Evolutionary conservation across 164 flowering plant genomes (phyloP), one percentile per base, ranked within the genome.

Genomic region (Vitis cinerea): DNA sequence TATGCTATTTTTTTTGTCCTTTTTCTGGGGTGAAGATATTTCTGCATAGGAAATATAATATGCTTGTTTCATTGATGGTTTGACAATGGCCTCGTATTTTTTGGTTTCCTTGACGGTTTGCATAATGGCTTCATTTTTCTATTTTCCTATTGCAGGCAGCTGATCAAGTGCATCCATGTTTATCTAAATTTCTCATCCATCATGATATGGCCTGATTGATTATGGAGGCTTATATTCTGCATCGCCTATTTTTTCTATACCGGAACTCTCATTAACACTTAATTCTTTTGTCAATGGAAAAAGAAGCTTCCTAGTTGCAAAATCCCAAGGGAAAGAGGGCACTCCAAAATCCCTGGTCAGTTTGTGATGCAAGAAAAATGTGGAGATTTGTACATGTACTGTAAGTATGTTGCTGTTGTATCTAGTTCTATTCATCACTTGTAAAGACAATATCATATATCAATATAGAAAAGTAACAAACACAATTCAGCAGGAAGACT

Each of bases 151-250:
- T 82, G 81, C 89, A 88, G 97, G 93, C 92, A 17, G 78, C 54
- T 23, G 80, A 81, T 27, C 81, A 85, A 74, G 82, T 89, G 8
- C 87, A 85, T 79, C 94, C 97, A 2, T 80, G 81, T 71, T 83
- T 91, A 76, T 64, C 86, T 54, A 74, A 87, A 58, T 89, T 89
- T 63, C 83, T 89, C 30, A 64, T 65, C 66, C 70, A 44, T 10
- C 83, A 87, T 66, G 97, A 90, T 74, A 53, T 30, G 37, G 30
- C 59, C 47, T 70, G 63, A 47, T 37, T 37, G 44, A 6, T 37
- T 37, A 37, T 37, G 44, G 44, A 37, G 6, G 44, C 44, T 37
- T 37, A 37, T 37, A 30, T 61, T 44, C 16, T 1, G 10, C 17
- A 10, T 56, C 60, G 19, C 13, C 4, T 37, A 37, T 37, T 1